Conservation (phyloP, 768 basidiomycete species). For the Mrakia hoshinonis region DNA sequence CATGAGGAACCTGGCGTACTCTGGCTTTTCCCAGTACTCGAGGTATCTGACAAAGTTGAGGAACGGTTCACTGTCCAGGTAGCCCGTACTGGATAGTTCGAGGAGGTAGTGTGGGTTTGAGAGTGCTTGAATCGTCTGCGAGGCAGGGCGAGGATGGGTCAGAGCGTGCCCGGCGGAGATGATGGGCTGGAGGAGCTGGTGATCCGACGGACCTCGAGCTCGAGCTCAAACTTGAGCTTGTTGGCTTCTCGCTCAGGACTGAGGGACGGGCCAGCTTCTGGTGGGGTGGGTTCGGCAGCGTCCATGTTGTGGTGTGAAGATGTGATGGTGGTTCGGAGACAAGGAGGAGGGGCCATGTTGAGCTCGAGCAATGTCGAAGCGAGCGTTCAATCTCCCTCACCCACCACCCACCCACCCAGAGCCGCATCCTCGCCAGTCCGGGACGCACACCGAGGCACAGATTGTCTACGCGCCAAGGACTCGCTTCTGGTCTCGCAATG, state of each 20-base stretch:
- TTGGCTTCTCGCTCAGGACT: constrained; percentile 14
- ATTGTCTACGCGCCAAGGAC: neutral
- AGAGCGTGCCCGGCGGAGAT: neutral
- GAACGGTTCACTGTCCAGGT: constrained; percentile 25
- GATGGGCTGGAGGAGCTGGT: neutral
- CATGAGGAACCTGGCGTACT: constrained; percentile 24
- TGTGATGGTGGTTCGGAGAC: no score
- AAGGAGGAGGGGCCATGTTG: no score
- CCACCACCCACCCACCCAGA: no score
- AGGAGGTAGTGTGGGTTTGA: constrained; percentile 29
- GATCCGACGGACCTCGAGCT: constrained; percentile 18
- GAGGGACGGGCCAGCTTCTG: neutral
- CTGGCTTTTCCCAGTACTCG: constrained; percentile 26
- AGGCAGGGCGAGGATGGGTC: neutral
- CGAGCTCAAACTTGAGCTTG: constrained; percentile 29
- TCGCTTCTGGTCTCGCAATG: neutral
- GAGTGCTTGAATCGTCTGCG: constrained; percentile 20
- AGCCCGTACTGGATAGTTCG: constrained; percentile 22
- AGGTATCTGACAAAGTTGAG: constrained; percentile 25
- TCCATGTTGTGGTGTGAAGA: no score
- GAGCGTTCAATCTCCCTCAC: no score
- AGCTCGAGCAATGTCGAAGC: no score
- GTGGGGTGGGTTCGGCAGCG: neutral
- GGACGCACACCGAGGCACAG: no score
- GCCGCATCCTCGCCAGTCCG: no score